Evolutionary conservation across 352 stramenopile species (phyloP).

Genomic region (Aphanomyces invadans): DNA sequence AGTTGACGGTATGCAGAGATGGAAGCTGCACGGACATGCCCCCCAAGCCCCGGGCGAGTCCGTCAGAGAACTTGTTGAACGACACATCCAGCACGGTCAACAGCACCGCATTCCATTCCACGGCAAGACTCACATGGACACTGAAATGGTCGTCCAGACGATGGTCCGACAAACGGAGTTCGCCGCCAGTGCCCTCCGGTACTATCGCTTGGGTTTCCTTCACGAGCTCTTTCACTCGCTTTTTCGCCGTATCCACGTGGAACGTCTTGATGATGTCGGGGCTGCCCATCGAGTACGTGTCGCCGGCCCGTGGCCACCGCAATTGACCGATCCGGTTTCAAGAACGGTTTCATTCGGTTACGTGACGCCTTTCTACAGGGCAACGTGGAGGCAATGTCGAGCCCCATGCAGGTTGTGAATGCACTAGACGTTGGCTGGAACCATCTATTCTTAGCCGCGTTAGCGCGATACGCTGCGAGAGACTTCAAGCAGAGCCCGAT

Average conservation of each 20-base stretch:
- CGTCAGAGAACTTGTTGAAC: conserved; percentile 47
- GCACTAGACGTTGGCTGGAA: background rate
- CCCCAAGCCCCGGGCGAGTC: background rate
- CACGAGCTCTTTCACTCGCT: conserved; percentile 11
- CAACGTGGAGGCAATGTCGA: background rate
- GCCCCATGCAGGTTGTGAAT: too few relatives aligned
- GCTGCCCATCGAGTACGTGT: background rate
- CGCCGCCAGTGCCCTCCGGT: background rate
- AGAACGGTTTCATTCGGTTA: background rate
- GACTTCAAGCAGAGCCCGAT: background rate
- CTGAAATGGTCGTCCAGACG: background rate
- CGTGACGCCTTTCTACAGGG: background rate
- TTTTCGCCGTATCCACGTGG: background rate
- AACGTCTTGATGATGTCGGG: background rate
- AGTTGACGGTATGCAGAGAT: conserved; percentile 32
- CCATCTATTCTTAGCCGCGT: background rate
- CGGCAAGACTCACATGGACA: background rate
- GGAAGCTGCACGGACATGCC: conserved; percentile 13
- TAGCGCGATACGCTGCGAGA: too few relatives aligned
- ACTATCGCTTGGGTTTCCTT: conserved; percentile 13
- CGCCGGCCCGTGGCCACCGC: too few relatives aligned
- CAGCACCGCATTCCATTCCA: conserved; percentile 9
- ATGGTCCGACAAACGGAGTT: conserved; percentile 3
- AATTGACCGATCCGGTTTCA: background rate
- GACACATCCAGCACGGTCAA: conserved; percentile 38